A percentile compares a stretch with the other conserved stretches of the same genome.
These are phyloP conservation scores for Pelargonium fulgidum DNA, from an alignment of 441 rosid genomes.

Conservation along the genomic window DNA sequence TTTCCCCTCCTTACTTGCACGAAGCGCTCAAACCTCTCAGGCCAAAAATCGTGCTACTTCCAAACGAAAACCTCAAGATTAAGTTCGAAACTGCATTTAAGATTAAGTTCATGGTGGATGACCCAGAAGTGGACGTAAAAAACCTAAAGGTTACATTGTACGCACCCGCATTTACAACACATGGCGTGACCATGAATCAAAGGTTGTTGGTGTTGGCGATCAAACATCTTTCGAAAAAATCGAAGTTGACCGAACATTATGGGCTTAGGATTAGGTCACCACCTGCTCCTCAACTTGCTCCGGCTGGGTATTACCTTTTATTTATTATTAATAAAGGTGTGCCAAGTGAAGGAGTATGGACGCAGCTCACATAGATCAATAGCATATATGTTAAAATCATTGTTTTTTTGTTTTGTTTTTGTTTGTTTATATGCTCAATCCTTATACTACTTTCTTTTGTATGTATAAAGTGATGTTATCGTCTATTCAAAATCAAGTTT, in stretches of 20 bases:
- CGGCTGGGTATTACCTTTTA: conserved; percentile 47
- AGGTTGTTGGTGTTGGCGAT: conserved; percentile 33
- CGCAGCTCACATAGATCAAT: conserved; percentile 25
- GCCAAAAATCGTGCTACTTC: conserved; percentile 21
- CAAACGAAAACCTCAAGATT: conserved; percentile 8
- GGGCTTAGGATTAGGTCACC: conserved; percentile 24
- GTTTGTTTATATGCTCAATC: too few relatives aligned
- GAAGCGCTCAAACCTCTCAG: conserved; percentile 19
- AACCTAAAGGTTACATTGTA: conserved; percentile 36
- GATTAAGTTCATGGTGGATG: conserved; percentile 21
- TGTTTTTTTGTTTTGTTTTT: too few relatives aligned
- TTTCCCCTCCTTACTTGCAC: conserved; percentile 54
- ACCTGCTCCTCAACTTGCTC: conserved; percentile 34
- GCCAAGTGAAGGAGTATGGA: conserved; percentile 45
- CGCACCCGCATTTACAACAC: conserved; percentile 54
- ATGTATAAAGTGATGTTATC: too few relatives aligned
- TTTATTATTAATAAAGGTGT: conserved; percentile 37
- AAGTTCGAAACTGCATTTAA: conserved; percentile 17
- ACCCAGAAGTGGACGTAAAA: not conserved
- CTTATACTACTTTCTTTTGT: too few relatives aligned
- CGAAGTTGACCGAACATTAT: not conserved
- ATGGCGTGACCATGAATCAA: conserved; percentile 50
- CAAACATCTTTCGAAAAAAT: not conserved
- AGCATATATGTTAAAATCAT: too few relatives aligned
- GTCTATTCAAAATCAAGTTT: too few relatives aligned